A percentile compares a stretch with the other conserved stretches of the same genome.
These are phyloP conservation scores for Phytopythium mirpurense DNA, from an alignment of 352 stramenopile species.

Conservation along the genomic window DNA sequence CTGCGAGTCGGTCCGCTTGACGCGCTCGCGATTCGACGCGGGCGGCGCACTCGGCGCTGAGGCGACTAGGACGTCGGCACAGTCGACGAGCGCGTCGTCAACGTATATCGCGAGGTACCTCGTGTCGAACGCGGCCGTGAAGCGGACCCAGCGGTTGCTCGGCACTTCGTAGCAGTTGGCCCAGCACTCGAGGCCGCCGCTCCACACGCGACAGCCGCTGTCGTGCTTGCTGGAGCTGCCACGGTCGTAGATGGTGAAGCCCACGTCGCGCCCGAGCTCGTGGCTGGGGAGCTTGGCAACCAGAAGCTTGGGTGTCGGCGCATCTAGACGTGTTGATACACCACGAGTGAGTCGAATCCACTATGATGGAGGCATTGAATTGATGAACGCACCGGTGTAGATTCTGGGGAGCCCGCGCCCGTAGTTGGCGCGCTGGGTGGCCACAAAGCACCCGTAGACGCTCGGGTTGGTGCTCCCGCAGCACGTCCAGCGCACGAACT, in stretches of 20 bases:
- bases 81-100: slow-evolving; percentile 40
- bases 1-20: slow-evolving; percentile 7
- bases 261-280: slow-evolving; percentile 14
- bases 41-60: background rate
- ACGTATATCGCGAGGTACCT: slow-evolving; percentile 42
- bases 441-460: slow-evolving; percentile 48
- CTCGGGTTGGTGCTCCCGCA: slow-evolving; percentile 48
- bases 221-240: slow-evolving; percentile 13
- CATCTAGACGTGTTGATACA: background rate
- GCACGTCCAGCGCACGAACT: slow-evolving; percentile 59
- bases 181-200: slow-evolving; percentile 37
- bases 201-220: slow-evolving; percentile 42
- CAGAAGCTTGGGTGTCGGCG: slow-evolving; percentile 31
- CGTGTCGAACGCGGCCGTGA: slow-evolving; percentile 44
- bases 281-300: slow-evolving; percentile 23
- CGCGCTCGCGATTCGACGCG: slow-evolving; percentile 9
- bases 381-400: slow-evolving; percentile 5
- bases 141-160: slow-evolving; percentile 41
- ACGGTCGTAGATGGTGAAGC: slow-evolving; percentile 52
- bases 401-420: background rate
- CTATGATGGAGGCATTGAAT: too few relatives aligned
- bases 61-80: slow-evolving; percentile 17
- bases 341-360: too few relatives aligned
- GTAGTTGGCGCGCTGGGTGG: slow-evolving; percentile 3
- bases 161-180: slow-evolving; percentile 43